These are phyloP conservation scores for Saccharomycodes ludwigii DNA, from an alignment of 805 yeast genomes.

Conservation along the genomic window DNA sequence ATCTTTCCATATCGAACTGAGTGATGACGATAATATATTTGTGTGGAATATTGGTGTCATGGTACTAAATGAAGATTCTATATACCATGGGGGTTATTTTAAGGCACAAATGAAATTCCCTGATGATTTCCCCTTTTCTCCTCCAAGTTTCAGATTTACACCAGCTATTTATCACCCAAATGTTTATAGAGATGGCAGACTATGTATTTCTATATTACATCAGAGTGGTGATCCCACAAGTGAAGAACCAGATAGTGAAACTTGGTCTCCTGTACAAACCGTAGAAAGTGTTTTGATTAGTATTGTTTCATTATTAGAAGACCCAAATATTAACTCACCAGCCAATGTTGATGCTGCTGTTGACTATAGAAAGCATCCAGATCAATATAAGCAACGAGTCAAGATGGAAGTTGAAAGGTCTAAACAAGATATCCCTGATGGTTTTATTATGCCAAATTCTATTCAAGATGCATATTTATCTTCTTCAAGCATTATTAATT, in stretches of 20 bases:
- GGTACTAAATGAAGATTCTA: slow-evolving; percentile 81
- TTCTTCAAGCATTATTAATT: too few relatives aligned
- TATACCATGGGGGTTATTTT: slow-evolving; percentile 89
- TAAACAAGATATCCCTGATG: slow-evolving; percentile 76
- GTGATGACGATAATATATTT: slow-evolving; percentile 46
- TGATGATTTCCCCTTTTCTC: slow-evolving; percentile 77
- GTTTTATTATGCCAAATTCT: slow-evolving; percentile 67
- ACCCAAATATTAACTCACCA: slow-evolving; percentile 87
- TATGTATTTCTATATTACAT: slow-evolving; percentile 88
- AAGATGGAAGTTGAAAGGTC: slow-evolving; percentile 74
- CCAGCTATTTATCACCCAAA: slow-evolving; percentile 94
- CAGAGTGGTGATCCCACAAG: slow-evolving; percentile 82
- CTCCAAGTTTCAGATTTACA: slow-evolving; percentile 85
- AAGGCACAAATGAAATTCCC: slow-evolving; percentile 94
- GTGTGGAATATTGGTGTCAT: slow-evolving; percentile 82
- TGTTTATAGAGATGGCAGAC: slow-evolving; percentile 83
- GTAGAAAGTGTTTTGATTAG: slow-evolving; percentile 86
- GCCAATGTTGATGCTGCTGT: slow-evolving; percentile 96
- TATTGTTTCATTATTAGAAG: slow-evolving; percentile 81
- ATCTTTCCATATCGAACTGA: slow-evolving; percentile 55
- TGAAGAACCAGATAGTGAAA: slow-evolving; percentile 82
- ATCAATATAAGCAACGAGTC: slow-evolving; percentile 62
- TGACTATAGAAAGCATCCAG: slow-evolving; percentile 73
- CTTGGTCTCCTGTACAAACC: slow-evolving; percentile 90
- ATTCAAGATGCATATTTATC: slow-evolving; percentile 42